These are phyloP conservation scores for Eutrema heterophyllum DNA, from an alignment of 345 rosid genomes.

Conservation along the genomic window DNA sequence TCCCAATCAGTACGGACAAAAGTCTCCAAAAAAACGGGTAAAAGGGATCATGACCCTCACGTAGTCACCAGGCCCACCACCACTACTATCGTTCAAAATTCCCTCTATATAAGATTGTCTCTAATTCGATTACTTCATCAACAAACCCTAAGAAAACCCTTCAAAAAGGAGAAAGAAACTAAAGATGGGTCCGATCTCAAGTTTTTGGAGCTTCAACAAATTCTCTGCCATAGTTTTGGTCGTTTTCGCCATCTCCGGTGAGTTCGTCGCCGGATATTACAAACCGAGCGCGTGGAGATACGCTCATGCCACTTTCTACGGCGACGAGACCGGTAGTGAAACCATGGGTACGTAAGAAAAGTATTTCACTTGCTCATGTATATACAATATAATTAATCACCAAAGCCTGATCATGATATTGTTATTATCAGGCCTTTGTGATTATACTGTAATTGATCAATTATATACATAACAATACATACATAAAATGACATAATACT, in stretches of 20 bases:
- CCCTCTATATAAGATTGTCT: slow-evolving; percentile 19
- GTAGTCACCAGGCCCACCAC: slow-evolving; percentile 21
- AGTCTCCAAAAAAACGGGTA: slow-evolving; percentile 8
- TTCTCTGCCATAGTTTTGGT: slow-evolving; percentile 22
- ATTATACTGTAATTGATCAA: too few species aligned
- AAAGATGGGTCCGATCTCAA: slow-evolving; percentile 16
- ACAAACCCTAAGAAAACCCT: neutral
- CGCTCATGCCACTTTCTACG: slow-evolving; percentile 72
- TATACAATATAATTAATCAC: neutral
- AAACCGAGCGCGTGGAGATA: slow-evolving; percentile 47
- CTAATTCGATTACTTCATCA: slow-evolving; percentile 17
- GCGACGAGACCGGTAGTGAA: slow-evolving; percentile 57
- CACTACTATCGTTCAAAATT: neutral
- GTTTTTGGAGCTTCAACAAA: slow-evolving; percentile 42
- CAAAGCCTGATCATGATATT: too few species aligned
- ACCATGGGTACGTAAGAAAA: slow-evolving; percentile 46
- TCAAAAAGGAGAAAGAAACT: neutral
- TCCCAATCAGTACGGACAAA: slow-evolving; percentile 25
- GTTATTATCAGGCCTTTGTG: too few species aligned
- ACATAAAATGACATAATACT: neutral
- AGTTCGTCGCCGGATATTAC: slow-evolving; percentile 30
- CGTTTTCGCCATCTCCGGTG: slow-evolving; percentile 19
- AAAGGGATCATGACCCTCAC: slow-evolving; percentile 22
- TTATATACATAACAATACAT: neutral
- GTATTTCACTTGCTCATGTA: neutral